These are phyloP conservation scores for Malassezia cuniculi DNA, from an alignment of 1,284 basidiomycete genomes.

Conservation along the genomic window DNA sequence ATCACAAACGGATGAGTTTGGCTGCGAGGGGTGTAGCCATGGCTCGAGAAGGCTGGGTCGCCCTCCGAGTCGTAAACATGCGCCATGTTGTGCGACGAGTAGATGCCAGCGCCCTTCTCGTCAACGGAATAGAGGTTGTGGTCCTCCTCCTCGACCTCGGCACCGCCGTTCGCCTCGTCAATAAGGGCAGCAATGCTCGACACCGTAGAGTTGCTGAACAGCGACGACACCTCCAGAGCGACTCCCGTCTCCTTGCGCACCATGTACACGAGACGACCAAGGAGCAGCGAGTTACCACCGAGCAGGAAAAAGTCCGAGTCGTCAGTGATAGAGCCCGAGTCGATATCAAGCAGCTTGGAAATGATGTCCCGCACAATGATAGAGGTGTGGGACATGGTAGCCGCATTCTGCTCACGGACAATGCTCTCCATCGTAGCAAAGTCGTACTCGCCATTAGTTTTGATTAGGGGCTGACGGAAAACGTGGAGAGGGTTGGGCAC, in stretches of 20 bases:
- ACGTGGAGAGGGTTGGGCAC: conserved; percentile 45
- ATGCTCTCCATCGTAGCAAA: conserved; percentile 45
- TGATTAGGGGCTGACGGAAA: conserved; percentile 43
- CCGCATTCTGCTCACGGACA: conserved; percentile 42
- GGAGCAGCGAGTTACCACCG: conserved; percentile 42
- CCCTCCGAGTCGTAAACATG: conserved; percentile 39
- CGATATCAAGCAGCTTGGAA: conserved; percentile 41
- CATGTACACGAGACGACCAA: conserved; percentile 40
- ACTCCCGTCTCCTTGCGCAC: conserved; percentile 44
- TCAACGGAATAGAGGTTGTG: conserved; percentile 34
- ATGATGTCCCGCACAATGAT: conserved; percentile 43
- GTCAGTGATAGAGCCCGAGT: conserved; percentile 42
- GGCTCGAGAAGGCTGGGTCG: conserved; percentile 35
- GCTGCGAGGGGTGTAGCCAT: conserved; percentile 41
- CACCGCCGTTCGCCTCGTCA: conserved; percentile 35
- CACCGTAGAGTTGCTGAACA: conserved; percentile 44
- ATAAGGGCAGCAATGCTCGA: conserved; percentile 38
- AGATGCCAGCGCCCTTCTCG: conserved; percentile 34
- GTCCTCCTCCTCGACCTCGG: conserved; percentile 28
- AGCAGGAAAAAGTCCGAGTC: conserved; percentile 45
- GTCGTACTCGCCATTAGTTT: conserved; percentile 40
- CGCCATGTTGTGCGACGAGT: conserved; percentile 18
- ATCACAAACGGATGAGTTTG: conserved; percentile 41
- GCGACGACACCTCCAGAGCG: conserved; percentile 39
- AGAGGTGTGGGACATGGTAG: conserved; percentile 40